These are phyloP conservation scores for Boletus smithii DNA, from an alignment of 1,284 basidiomycete genomes.

Conservation along the genomic window DNA sequence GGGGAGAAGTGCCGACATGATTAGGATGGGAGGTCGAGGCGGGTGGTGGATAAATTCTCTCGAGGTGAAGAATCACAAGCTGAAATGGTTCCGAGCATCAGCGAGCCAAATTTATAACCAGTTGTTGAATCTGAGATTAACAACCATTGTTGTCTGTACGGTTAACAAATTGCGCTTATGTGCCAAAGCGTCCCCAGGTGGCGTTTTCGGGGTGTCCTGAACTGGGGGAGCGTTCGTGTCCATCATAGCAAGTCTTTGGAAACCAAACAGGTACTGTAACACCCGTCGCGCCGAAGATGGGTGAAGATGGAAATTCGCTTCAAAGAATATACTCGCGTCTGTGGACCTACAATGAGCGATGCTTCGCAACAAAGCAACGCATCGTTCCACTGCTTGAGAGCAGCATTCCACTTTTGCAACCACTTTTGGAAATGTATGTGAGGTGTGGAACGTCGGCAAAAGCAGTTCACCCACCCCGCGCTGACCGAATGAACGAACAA, in stretches of 20 bases:
- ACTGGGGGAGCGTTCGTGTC: not conserved
- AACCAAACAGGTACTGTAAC: not conserved
- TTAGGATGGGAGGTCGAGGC: not conserved
- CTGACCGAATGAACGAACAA: no score
- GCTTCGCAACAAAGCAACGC: no score
- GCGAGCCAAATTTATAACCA: not conserved
- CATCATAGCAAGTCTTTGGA: not conserved
- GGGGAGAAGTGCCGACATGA: not conserved
- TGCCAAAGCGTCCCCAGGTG: conserved; percentile 4
- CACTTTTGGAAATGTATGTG: no score
- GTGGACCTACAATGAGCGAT: no score
- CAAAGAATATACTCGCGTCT: no score
- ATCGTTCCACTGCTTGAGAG: no score
- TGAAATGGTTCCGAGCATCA: not conserved
- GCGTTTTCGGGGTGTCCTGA: not conserved
- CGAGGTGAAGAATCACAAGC: not conserved
- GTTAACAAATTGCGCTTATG: not conserved
- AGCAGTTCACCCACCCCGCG: no score
- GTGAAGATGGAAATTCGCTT: no score
- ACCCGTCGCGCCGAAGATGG: no score
- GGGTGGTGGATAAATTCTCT: no score
- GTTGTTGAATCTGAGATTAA: not conserved
- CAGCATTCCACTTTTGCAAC: no score
- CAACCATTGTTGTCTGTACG: not conserved
- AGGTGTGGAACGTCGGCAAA: no score